Evolutionary conservation across 2,329 filamentous ascomycete genomes (phyloP).

Genomic region (Xylaria sp.): DNA sequence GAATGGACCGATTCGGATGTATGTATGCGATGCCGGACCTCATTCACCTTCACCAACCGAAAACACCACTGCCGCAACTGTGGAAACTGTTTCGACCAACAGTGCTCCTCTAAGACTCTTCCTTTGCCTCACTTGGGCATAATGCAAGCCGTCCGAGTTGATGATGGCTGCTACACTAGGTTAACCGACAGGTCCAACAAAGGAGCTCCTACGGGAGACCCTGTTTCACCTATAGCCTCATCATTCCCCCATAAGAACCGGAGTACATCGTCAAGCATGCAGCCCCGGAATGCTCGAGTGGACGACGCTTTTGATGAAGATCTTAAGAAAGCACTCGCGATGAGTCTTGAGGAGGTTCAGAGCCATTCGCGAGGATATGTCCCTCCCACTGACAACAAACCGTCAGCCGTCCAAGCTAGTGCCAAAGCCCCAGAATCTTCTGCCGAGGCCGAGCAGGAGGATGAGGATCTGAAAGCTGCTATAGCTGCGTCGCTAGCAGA

Average conservation of each 20-base stretch:
- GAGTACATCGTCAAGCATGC: conserved; percentile 75
- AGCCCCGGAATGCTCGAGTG: conserved; percentile 87
- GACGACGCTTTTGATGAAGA: conserved; percentile 96
- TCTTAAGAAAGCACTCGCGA: conserved; percentile 89
- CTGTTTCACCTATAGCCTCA: conserved; percentile 60
- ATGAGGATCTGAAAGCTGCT: conserved; percentile 91
- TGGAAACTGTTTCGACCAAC: conserved; percentile 95
- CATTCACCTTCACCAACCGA: conserved; percentile 97
- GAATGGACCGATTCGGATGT: conserved; percentile 99
- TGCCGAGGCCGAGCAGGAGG: conserved; percentile 89
- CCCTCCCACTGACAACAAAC: conserved; percentile 61
- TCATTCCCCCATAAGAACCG: conserved; percentile 70
- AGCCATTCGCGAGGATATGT: conserved; percentile 79
- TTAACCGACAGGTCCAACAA: conserved; percentile 78
- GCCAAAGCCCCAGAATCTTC: conserved; percentile 51
- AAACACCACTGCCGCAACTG: conserved; percentile 99
- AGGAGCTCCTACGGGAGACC: conserved; percentile 50
- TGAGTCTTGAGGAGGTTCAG: conserved; percentile 95
- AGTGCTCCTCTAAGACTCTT: conserved; percentile 90
- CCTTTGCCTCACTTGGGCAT: conserved; percentile 94
- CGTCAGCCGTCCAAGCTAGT: conserved; percentile 49
- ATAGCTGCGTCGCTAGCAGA: conserved; percentile 95
- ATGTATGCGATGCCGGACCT: conserved; percentile 95
- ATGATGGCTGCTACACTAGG: conserved; percentile 94
- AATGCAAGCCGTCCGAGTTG: conserved; percentile 88